Conservation (phyloP, 2,329 filamentous ascomycete species). For the Penicillium sp. region DNA sequence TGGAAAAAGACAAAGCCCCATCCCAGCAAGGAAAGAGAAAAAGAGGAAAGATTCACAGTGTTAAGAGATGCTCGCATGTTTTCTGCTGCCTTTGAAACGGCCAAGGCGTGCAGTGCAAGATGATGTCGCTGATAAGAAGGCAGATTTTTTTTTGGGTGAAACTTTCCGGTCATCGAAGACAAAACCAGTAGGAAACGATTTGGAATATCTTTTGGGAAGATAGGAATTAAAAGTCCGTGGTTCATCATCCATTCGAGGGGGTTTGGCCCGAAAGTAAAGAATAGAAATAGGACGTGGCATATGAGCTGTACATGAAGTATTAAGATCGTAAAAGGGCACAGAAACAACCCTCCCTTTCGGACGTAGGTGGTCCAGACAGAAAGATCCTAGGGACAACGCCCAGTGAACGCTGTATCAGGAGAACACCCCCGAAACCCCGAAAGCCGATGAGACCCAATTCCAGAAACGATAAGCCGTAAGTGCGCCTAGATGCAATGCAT, state of each 20-base stretch:
- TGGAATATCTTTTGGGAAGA: slow-evolving; percentile 8
- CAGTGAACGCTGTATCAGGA: slow-evolving; percentile 34
- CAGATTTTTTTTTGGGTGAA: slow-evolving; percentile 20
- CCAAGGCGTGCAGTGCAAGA: slow-evolving; percentile 13
- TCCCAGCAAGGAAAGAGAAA: slow-evolving; percentile 11
- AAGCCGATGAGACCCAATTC: slow-evolving; percentile 22
- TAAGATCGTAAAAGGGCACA: slow-evolving; percentile 30
- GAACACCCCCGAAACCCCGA: slow-evolving; percentile 15
- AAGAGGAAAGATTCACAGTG: slow-evolving; percentile 7
- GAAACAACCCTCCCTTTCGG: slow-evolving; percentile 4
- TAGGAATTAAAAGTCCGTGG: slow-evolving; percentile 17
- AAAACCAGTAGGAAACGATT: slow-evolving; percentile 4
- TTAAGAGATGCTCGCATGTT: slow-evolving; percentile 20
- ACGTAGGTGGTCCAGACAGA: slow-evolving; percentile 21
- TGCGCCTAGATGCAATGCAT: slow-evolving; percentile 46
- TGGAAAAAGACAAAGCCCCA: slow-evolving; percentile 2
- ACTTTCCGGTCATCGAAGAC: slow-evolving; percentile 9
- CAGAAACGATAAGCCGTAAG: slow-evolving; percentile 33
- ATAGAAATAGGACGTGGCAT: slow-evolving; percentile 15
- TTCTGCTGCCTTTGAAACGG: slow-evolving; percentile 16
- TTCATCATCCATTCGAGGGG: slow-evolving; percentile 21
- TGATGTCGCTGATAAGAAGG: slow-evolving; percentile 22
- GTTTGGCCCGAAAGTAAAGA: slow-evolving; percentile 17
- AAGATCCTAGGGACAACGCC: slow-evolving; percentile 32
- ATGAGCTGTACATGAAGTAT: slow-evolving; percentile 40